Conservation (phyloP, 2,329 filamentous ascomycete species). For the Dactylella cylindrospora region DNA sequence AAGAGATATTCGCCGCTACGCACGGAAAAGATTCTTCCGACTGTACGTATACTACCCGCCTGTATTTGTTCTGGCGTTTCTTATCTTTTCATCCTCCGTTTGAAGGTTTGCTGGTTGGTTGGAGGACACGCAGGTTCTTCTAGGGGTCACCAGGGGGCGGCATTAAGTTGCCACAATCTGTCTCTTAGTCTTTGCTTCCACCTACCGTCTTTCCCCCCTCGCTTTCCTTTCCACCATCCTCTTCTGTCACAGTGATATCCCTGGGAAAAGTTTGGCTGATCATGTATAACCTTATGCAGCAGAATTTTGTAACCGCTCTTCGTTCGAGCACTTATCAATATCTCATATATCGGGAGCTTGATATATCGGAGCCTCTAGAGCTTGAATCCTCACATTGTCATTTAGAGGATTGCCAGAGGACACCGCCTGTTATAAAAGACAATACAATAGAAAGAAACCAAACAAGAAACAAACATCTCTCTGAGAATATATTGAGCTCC, state of each 20-base stretch:
- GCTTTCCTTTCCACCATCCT: constrained; percentile 20
- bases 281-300: constrained; percentile 42
- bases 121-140: constrained; percentile 11
- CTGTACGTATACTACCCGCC: constrained; percentile 44
- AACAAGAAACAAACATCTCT: constrained; percentile 19
- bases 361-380: constrained; percentile 33
- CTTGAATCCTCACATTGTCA: constrained; percentile 43
- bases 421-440: constrained; percentile 42
- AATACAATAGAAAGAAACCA: too few relatives aligned
- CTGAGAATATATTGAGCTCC: constrained; percentile 14
- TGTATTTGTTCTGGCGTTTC: constrained; percentile 36
- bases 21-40: constrained; percentile 28
- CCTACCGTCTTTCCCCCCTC: constrained; percentile 28
- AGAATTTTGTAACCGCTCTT: constrained; percentile 44
- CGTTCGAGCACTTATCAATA: constrained; percentile 43
- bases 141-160: constrained; percentile 7
- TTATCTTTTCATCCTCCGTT: constrained; percentile 42
- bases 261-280: constrained; percentile 41
- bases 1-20: constrained; percentile 22
- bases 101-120: constrained; percentile 21
- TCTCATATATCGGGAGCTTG: constrained; percentile 41
- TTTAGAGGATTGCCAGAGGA: constrained; percentile 45
- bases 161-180: constrained; percentile 16
- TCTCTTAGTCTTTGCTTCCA: constrained; percentile 29
- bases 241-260: constrained; percentile 33